Conservation (phyloP, 2,329 filamentous ascomycete species). For the Hymenoscyphus linearis region DNA sequence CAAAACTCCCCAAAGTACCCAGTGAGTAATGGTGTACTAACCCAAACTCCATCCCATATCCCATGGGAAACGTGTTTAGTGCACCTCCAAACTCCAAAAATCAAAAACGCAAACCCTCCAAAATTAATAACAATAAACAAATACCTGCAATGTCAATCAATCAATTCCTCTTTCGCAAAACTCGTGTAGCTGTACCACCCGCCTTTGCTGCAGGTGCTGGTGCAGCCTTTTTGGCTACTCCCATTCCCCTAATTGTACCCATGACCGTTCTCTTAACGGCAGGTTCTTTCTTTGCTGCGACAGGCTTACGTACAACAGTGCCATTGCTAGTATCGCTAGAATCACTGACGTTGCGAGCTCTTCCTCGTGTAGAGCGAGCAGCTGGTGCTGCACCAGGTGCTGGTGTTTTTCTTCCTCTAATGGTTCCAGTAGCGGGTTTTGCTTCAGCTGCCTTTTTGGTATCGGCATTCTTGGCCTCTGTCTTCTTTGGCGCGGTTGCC, state of each 20-base stretch:
- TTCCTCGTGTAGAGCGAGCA: slow-evolving; percentile 44
- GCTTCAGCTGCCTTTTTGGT: slow-evolving; percentile 11
- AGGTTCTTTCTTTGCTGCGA: slow-evolving; percentile 35
- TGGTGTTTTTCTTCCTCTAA: slow-evolving; percentile 29
- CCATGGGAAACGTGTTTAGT: background rate
- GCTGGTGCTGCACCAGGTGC: slow-evolving; percentile 31
- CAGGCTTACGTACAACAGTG: slow-evolving; percentile 56
- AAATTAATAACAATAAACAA: background rate
- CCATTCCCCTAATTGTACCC: slow-evolving; percentile 48
- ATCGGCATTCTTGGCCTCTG: background rate
- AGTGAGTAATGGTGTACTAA: too few relatives aligned
- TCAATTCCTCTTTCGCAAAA: slow-evolving; percentile 32
- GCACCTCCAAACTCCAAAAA: background rate
- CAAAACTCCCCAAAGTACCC: too few relatives aligned
- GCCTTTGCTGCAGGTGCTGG: slow-evolving; percentile 34
- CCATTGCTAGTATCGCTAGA: slow-evolving; percentile 55
- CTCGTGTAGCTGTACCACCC: slow-evolving; percentile 28
- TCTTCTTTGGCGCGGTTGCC: slow-evolving; percentile 10
- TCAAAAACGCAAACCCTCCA: background rate
- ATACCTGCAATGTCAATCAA: background rate
- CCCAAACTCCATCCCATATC: background rate
- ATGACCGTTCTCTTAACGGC: slow-evolving; percentile 48
- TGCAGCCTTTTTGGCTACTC: slow-evolving; percentile 47
- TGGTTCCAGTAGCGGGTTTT: slow-evolving; percentile 13
- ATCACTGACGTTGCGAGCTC: slow-evolving; percentile 56